Conservation (phyloP, 2,329 filamentous ascomycete species). For the Ophiostoma ulmi region DNA sequence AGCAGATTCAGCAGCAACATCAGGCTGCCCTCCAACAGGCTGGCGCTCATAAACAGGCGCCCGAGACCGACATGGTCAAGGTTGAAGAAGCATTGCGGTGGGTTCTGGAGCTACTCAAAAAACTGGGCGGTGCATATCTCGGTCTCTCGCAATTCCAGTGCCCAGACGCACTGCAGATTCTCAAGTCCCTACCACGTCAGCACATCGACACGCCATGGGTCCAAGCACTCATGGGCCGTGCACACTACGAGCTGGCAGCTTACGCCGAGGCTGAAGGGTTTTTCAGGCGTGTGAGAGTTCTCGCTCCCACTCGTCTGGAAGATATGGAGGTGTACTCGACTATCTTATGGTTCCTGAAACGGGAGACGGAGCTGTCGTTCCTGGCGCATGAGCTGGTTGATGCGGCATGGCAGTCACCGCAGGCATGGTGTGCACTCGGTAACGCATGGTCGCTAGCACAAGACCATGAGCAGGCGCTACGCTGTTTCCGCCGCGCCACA, state of each 20-base stretch:
- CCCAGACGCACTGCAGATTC: constrained; percentile 67
- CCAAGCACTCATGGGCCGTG: constrained; percentile 80
- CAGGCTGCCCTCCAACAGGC: background rate
- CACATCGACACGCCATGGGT: constrained; percentile 94
- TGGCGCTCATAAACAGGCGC: constrained; percentile 36
- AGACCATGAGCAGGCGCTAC: constrained; percentile 90
- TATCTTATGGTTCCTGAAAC: constrained; percentile 95
- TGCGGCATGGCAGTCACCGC: constrained; percentile 78
- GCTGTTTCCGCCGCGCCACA: constrained; percentile 90
- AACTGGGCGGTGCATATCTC: constrained; percentile 75
- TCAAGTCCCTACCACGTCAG: constrained; percentile 61
- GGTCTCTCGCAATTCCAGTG: constrained; percentile 74
- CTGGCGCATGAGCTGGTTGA: constrained; percentile 87
- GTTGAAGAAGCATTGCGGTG: constrained; percentile 71
- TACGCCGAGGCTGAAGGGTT: constrained; percentile 83
- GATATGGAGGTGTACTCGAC: constrained; percentile 99
- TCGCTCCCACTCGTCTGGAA: constrained; percentile 76
- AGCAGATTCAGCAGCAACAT: constrained; percentile 17
- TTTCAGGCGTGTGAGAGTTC: constrained; percentile 71
- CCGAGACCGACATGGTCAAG: constrained; percentile 53
- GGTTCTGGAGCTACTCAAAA: constrained; percentile 74
- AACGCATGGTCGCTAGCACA: constrained; percentile 90
- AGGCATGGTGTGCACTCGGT: constrained; percentile 92
- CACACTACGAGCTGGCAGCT: constrained; percentile 82
- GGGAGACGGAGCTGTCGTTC: constrained; percentile 85